Conservation (phyloP, 2,329 filamentous ascomycete species). For the Trichophyton mentagrophytes region DNA sequence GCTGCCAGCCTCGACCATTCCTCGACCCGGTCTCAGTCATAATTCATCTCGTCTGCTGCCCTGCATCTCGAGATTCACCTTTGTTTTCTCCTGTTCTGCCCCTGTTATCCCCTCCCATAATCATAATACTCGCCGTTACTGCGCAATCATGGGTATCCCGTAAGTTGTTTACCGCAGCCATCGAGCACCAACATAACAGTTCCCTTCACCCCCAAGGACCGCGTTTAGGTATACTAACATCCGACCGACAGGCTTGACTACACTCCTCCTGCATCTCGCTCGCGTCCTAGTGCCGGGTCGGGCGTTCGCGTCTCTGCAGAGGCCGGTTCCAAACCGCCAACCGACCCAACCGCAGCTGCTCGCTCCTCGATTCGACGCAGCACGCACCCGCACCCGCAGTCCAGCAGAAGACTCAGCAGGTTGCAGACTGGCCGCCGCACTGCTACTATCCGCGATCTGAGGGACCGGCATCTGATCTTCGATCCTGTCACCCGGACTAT, state of each 20-base stretch:
- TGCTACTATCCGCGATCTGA: not conserved
- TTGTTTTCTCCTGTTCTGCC: not conserved
- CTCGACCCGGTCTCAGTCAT: not conserved
- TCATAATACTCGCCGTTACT: not conserved
- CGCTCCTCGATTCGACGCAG: conserved; percentile 43
- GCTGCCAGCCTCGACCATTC: not conserved
- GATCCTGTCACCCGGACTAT: not conserved
- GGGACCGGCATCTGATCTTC: not conserved
- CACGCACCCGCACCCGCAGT: not conserved
- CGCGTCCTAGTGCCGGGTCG: conserved; percentile 11
- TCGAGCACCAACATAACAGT: not conserved
- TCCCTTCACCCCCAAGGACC: not conserved
- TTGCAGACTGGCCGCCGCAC: not conserved
- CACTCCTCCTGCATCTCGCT: conserved; percentile 12
- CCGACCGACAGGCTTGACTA: conserved; percentile 3
- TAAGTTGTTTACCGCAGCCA: conserved; percentile 16
- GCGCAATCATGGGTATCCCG: conserved; percentile 30
- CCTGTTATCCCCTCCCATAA: not conserved
- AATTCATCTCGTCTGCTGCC: not conserved
- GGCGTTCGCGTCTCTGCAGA: conserved; percentile 25
- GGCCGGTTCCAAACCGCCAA: conserved; percentile 25
- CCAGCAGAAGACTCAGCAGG: not conserved
- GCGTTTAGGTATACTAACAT: not conserved
- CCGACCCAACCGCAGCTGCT: conserved; percentile 39
- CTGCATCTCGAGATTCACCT: not conserved